A percentile compares a stretch with the other conserved stretches of the same genome.
Conservation (phyloP, 257 asterid species). For the Nicotiana noctiflora region DNA sequence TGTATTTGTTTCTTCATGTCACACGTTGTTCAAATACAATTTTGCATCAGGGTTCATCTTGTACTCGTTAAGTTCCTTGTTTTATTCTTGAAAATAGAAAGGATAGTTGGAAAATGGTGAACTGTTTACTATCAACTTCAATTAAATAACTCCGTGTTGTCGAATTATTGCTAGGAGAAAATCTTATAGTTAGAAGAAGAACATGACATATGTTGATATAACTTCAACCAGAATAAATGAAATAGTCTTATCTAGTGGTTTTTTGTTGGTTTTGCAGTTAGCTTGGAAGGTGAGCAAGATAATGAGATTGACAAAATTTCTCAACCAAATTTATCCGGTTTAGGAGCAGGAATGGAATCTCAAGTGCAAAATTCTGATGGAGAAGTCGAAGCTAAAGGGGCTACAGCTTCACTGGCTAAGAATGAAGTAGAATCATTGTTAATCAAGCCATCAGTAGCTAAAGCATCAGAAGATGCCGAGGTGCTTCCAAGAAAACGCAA, state of each 20-base stretch:
- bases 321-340: not conserved
- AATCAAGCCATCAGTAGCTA: conserved; percentile 4
- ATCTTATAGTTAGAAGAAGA: not conserved
- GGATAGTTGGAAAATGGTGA: not conserved
- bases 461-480: conserved; percentile 5
- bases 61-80: not conserved
- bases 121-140: not conserved
- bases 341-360: not conserved
- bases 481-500: conserved; percentile 14
- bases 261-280: not conserved
- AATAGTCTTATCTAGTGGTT: not conserved
- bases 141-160: not conserved
- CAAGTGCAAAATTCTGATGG: not conserved
- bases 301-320: not conserved
- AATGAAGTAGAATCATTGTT: conserved; percentile 15
- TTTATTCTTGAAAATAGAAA: not conserved
- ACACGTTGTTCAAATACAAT: not conserved
- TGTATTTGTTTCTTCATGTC: not conserved
- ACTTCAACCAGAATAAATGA: not conserved
- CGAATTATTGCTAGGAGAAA: not conserved
- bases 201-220: not conserved
- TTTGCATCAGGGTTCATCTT: not conserved
- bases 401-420: not conserved
- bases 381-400: conserved; percentile 4
- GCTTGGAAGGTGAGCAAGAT: not conserved